These are phyloP conservation scores for Phlebopus sp. DNA, from an alignment of 1,284 basidiomycete genomes.

Conservation along the genomic window DNA sequence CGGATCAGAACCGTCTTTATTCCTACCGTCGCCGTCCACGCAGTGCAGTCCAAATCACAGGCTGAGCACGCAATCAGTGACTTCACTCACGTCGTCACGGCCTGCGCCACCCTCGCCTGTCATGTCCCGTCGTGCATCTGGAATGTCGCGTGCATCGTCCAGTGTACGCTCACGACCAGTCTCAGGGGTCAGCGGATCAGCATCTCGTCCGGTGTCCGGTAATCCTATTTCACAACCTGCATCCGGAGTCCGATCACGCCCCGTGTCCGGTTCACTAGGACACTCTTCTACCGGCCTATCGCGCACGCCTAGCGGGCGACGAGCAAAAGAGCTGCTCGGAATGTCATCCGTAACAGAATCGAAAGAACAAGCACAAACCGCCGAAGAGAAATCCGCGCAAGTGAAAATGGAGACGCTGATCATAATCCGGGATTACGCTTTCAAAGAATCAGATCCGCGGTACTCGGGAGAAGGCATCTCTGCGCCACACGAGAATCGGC, in stretches of 20 bases:
- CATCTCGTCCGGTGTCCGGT: conserved; percentile 23
- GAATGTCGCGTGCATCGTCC: conserved; percentile 30
- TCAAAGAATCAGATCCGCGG: conserved; percentile 47
- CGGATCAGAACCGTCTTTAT: conserved; percentile 10
- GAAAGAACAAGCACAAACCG: conserved; percentile 4
- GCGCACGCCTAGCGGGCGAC: conserved; percentile 11
- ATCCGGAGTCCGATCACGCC: conserved; percentile 3
- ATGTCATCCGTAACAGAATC: conserved; percentile 12
- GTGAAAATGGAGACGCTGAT: conserved; percentile 29
- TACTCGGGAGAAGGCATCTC: conserved; percentile 52
- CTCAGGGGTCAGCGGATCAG: conserved; percentile 15
- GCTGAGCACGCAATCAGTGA: conserved; percentile 22
- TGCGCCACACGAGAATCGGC: conserved; percentile 48
- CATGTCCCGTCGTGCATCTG: conserved; percentile 53
- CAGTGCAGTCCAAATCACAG: conserved; percentile 11
- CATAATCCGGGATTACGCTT: conserved; percentile 66
- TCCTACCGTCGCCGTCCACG: neutral
- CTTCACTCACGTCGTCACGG: conserved; percentile 51
- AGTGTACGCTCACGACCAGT: conserved; percentile 15
- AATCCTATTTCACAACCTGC: neutral
- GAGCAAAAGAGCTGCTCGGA: conserved; percentile 9
- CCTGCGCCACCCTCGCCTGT: conserved; percentile 67
- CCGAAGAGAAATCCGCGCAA: neutral
- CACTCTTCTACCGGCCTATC: conserved; percentile 4
- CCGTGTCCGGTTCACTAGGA: conserved; percentile 8